Evolutionary conservation across 305 asterid genomes (phyloP).

Genomic region (Solanum hybrid): DNA sequence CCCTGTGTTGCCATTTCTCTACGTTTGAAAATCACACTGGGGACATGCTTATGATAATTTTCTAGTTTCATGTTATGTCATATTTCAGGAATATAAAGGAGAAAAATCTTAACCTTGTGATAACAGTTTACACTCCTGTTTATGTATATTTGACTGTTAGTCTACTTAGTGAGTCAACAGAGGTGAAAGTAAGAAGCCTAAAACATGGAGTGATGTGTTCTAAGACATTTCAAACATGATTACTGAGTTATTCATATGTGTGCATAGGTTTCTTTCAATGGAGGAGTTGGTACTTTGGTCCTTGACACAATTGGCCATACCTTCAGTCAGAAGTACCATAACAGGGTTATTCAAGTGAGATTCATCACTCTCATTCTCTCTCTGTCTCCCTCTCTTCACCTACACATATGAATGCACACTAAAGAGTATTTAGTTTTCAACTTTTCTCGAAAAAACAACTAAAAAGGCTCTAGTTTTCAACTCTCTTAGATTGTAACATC

Average conservation of each 20-base stretch:
- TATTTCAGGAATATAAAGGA: neutral
- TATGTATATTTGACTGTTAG: neutral
- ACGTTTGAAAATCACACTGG: neutral
- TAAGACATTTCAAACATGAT: neutral
- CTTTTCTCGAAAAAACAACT: neutral
- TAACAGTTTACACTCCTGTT: neutral
- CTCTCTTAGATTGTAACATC: neutral
- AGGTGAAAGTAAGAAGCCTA: neutral
- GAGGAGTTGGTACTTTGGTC: slow-evolving; percentile 75
- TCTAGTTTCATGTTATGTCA: neutral
- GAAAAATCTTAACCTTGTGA: neutral
- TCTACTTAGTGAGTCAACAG: neutral
- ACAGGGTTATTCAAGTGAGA: slow-evolving; percentile 77
- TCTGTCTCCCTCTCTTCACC: neutral
- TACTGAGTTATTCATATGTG: slow-evolving; percentile 11
- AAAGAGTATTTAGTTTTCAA: neutral
- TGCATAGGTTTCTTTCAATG: slow-evolving; percentile 65
- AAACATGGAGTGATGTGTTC: neutral
- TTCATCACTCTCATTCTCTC: neutral
- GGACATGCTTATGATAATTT: neutral
- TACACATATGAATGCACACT: neutral
- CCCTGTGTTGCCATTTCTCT: neutral
- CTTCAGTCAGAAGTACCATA: slow-evolving; percentile 82
- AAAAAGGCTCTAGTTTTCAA: neutral
- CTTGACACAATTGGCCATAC: slow-evolving; percentile 83